Evolutionary conservation across 768 basidiomycete species (phyloP).

Genomic region (Suillus weaverae): DNA sequence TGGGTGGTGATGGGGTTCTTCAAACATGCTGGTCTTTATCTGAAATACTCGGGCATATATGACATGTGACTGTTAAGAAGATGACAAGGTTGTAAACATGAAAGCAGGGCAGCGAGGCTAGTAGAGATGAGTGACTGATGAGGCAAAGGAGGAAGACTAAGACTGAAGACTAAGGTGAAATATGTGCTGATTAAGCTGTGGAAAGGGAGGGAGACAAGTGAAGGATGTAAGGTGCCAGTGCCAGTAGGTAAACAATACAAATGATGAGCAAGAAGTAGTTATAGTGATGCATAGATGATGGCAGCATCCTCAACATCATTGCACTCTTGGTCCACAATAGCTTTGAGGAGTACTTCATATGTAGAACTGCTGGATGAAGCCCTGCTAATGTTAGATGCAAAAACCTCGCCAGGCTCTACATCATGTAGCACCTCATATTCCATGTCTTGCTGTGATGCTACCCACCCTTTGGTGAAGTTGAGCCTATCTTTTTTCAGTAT

Average conservation of each 20-base stretch:
- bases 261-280: neutral
- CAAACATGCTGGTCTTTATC: no score
- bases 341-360: neutral
- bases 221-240: neutral
- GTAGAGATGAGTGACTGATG: no score
- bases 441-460: neutral
- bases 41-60: no score
- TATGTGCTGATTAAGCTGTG: no score
- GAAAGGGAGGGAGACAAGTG: neutral
- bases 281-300: neutral
- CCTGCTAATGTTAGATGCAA: neutral
- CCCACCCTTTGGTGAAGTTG: neutral
- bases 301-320: neutral
- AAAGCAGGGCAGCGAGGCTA: no score
- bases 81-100: no score
- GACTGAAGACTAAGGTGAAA: no score
- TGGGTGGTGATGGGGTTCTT: no score
- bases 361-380: neutral
- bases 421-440: neutral
- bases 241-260: neutral
- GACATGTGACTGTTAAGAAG: no score
- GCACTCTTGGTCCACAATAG: neutral
- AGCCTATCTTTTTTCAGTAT: neutral
- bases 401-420: neutral
- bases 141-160: no score